Base-by-base conservation (phyloP, 1,284 basidiomycete genomes). In the Ustilago nuda region DNA sequence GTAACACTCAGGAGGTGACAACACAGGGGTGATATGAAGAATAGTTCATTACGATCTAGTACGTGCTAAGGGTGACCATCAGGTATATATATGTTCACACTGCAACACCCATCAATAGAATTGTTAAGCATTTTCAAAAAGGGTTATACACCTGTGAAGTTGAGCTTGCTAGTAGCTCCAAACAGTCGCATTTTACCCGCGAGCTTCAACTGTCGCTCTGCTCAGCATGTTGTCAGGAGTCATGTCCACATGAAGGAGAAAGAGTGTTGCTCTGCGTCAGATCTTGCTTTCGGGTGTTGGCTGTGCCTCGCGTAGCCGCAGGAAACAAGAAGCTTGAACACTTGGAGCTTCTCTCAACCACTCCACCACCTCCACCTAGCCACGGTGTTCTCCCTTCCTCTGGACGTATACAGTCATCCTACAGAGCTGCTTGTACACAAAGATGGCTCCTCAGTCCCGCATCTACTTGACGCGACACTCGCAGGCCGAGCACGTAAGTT, bases 381-480 rank as follows among this genome's bases (percentile, higher is more conserved):
- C 4, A 5, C 46, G 6, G 15, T 17, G 39, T 15, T 23, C 46
- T 23, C 8, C n/a, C 46, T 23, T 37, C 37, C 51, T 13, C 27
- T 63, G 56, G 53, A 56, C 23, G 8, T 13, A 36, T 46, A 51
- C 9, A 61, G 4, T 11, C 27, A 37, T 33, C 39, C 11, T 17
- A 48, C 30, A 15, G 35, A 56, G 23, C 12, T 13, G 11, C 43
- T 45, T 45, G 7, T 7, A 15, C 23, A 23, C 39, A 58, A 65
- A 17, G 37, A 76, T 76, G 73, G 73, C 73, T 48, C 73, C 73
- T 45, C 73, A 76, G 35, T 76, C 73, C 17, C 70, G 80, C 19
- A 78, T 82, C 59, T 82, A 67, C 51, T 61, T 82, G 51, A 82
- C 80, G 4, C 62, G 81, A 55, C 81, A 82, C 67, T 80, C 81